Base-by-base conservation (phyloP, 2,329 filamentous ascomycete genomes). In the Acephala macrosclerotiorum region DNA sequence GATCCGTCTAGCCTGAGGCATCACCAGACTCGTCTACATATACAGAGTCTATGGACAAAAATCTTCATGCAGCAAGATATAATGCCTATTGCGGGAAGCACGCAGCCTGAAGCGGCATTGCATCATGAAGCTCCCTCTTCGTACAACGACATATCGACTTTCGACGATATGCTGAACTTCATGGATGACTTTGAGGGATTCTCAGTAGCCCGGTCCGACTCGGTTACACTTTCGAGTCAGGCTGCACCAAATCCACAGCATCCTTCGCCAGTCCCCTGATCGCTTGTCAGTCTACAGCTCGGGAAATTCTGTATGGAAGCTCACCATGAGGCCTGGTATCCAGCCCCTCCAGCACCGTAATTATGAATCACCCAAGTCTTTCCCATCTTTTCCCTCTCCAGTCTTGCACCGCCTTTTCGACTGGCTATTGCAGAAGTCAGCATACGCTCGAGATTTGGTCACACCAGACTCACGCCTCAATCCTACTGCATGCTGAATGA, bases 341-440 rank as follows among this genome's bases (percentile, higher is more conserved):
- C 81, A 1, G 81, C 80, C 11, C 81, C 81, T 0, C 81, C 80
- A 5, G 80, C 81, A 5, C 81, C 81, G 66, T 83, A 82, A 60
- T 81, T 81, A 68, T 81, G 80, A 3, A 82, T 68, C 0, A 79
- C 66, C 20, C 73, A 26, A 3, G 56, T 64, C 2, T 57, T 65
- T 3, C 67, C 66, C 14, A 65, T 70, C 14, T 58, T 59, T 49
- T 77, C 79, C 1, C 72, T 62, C 65, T 78, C 76, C 7, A 78
- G 64, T 35, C 77, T 71, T n/a, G 76, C 68, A 7, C 77, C 77
- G 11, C 74, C 68, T 64, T 70, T 70, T n/a, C 71, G 60, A n/a
- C 69, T 69, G 35, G 71, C 68, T 72, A 45, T 45, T 45, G 4
- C n/a, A 12, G 58, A 20, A 45, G 57, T 69, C 38, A 64, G 56